Base-by-base conservation (phyloP, 2,329 filamentous ascomycete species). In the Canariomyces notabilis region DNA sequence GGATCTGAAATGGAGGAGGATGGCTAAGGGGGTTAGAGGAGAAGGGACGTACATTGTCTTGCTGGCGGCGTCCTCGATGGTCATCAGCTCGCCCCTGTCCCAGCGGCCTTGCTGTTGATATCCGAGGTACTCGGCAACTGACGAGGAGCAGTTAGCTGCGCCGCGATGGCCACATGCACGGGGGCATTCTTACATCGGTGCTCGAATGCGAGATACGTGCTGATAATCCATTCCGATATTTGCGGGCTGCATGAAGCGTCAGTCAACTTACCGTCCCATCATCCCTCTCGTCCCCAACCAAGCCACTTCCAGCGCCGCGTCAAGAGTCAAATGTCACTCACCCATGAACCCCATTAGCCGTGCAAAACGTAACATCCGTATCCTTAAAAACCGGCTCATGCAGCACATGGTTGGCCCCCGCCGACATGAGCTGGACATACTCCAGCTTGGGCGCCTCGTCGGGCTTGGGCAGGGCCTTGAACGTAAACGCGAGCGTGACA, bases 291-390 rank as follows among this genome's bases (percentile, higher is more conserved):
- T n/a, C 14, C 7, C 26, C 26, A 34, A 9, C 8, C 16, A 12
- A 5, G 14, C 7, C n/a, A 8, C 31, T 34, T 16, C 32, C 14
- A 7, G 32, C 16, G 8, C 32, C 5, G 31, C 12, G 37, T 32
- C 23, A 21, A 2, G 14, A 20, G 2, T 40, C 37, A 3, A 6
- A 36, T n/a, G n/a, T 21, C 22, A 58, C 70, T 59, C 50, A 77
- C 75, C 74, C 75, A 33, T 79, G 75, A n/a, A 80, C 72, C 0
- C 77, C 77, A 48, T 77, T 80, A 0, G 75, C 75, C 0, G 76
- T 77, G 36, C 71, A 75, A 50, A 81, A 76, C 0, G 63, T 58
- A 6, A 78, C 62, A 39, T 76, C 64, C 0, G 71, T 76, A 18
- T 77, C 72, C 18, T 61, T 67, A 48, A 75, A 80, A 0, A 79